Evolutionary conservation across 768 basidiomycete species (phyloP), one percentile per base, ranked within the genome.

Genomic region (Roridomyces roridus): DNA sequence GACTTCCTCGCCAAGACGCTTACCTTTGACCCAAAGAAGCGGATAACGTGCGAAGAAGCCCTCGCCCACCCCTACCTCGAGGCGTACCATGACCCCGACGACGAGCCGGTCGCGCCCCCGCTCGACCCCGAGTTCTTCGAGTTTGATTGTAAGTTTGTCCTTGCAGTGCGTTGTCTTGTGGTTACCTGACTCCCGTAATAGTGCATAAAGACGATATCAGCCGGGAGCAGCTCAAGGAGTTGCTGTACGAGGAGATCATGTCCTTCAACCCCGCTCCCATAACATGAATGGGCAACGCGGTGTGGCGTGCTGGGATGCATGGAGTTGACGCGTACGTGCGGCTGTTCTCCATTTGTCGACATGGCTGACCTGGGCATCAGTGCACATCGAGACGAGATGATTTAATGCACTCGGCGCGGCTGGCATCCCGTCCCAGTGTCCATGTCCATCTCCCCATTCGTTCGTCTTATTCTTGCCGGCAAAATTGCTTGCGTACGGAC

Each of bases 191-290:
- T 20, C 48, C 41, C 37, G 29, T 43, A 29, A 25, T 41, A 92
- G 91, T 94, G 62, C 91, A 95, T 80, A 96, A 98, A 80, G 96
- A 97, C 64, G 92, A 94, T 60, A 94, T 97, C 77, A 92, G 89
- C 68, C 85, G 94, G 25, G 96, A 98, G 70, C 94, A 97, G 72
- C 82, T 99, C 62, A 98, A 98, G 77, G 89, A 94, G 69, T 82
- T 96, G 41, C 78, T 96, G 21, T 98, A 93, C 72, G 92, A 96
- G 55, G 96, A 98, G 76, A 96, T 98, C 76, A 88, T 94, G 84
- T 81, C 86, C 26, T 98, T 96, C 85, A 79, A 84, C 55, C 88
- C 92, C 1, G 76, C 79, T 12, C 80, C 83, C 46, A 84, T 86
- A 68, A 78, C 78, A 74, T 80, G 77, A 41, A 17, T n/a, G 21